phyloP scores from a whole-genome alignment of 495 filamentous ascomycete species.

The Cladorrhinum samala region DNA sequence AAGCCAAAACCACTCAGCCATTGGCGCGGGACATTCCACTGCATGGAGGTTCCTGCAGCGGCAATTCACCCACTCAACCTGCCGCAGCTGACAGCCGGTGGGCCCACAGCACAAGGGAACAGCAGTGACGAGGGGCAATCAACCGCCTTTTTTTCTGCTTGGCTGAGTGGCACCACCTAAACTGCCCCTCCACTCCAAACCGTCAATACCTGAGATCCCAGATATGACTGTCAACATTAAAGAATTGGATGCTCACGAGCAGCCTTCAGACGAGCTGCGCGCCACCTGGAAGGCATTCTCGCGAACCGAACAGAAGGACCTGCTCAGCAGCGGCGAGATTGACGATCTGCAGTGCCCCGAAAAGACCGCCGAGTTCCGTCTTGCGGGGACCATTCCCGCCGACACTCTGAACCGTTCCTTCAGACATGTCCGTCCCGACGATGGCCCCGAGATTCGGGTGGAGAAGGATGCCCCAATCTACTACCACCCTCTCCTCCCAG shows the following conservation, averaged over 20 bases:
- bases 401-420: conserved; percentile 34
- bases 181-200: too few relatives aligned
- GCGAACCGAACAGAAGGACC: conserved; percentile 34
- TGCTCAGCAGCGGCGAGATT: conserved; percentile 33
- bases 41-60: too few relatives aligned
- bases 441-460: conserved; percentile 12
- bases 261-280: conserved; percentile 59
- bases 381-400: conserved; percentile 31
- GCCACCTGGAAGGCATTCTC: conserved; percentile 54
- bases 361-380: conserved; percentile 25
- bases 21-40: too few relatives aligned
- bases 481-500: conserved; percentile 35
- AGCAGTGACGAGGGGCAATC: too few relatives aligned
- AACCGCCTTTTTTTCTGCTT: too few relatives aligned
- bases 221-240: conserved; percentile 39
- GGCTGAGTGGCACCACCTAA: too few relatives aligned
- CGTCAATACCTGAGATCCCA: too few relatives aligned
- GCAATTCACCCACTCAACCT: too few relatives aligned
- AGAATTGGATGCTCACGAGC: conserved; percentile 61
- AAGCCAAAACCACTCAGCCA: too few relatives aligned
- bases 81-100: too few relatives aligned
- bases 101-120: too few relatives aligned
- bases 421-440: conserved; percentile 22
- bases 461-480: conserved; percentile 29
- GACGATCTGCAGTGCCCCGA: conserved; percentile 35